Percentiles rank a stretch among this genome's conserved stretches.
These are phyloP conservation scores for Coccomyxa subellipsoidea DNA, from an alignment of 163 green algal species.

Conservation along the genomic window DNA sequence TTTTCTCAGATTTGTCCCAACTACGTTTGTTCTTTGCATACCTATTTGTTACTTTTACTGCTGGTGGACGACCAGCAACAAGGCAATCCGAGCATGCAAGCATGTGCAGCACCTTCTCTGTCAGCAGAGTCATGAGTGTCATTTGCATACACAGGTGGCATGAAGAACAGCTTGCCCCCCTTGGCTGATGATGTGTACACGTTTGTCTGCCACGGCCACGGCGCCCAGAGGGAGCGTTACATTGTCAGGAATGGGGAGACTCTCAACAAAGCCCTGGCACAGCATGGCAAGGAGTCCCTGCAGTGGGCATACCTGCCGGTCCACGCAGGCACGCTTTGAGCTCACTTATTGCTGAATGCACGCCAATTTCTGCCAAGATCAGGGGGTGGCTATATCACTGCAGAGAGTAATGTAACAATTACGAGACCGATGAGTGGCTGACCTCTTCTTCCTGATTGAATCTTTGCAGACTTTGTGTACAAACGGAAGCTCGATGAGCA, in stretches of 20 bases:
- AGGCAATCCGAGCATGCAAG: background rate
- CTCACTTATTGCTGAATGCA: background rate
- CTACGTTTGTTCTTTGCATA: too few relatives aligned
- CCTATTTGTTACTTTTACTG: too few relatives aligned
- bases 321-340: background rate
- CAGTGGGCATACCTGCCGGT: background rate
- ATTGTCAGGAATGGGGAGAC: background rate
- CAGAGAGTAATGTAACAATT: too few relatives aligned
- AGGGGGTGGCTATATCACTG: too few relatives aligned
- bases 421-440: too few relatives aligned
- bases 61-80: too few relatives aligned
- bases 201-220: background rate
- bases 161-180: background rate
- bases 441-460: background rate
- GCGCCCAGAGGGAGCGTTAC: background rate
- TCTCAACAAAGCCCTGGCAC: background rate
- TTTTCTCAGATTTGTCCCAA: too few relatives aligned
- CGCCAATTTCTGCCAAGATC: background rate
- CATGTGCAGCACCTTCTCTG: background rate
- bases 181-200: background rate
- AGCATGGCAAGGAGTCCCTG: background rate
- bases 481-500: background rate
- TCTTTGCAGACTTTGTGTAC: background rate
- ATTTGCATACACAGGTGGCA: background rate
- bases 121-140: too few relatives aligned